Evolutionary conservation across 1,284 basidiomycete species (phyloP), one percentile per base, ranked within the genome.

Genomic region (Ceratobasidium sp.): DNA sequence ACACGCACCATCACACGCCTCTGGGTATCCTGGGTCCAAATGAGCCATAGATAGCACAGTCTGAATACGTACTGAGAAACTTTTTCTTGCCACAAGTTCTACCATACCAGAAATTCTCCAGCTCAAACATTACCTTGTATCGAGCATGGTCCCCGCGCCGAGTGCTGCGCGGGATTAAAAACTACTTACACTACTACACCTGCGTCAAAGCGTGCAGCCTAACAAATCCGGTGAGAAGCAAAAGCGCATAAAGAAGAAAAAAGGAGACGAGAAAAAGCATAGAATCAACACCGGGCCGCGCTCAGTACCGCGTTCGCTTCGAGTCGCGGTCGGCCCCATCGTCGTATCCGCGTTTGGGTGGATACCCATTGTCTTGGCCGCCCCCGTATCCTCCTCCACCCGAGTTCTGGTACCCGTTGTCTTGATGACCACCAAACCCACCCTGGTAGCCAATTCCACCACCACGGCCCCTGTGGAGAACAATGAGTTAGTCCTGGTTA

Each of bases 331-430:
- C 76, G 23, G 75, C 71, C 35, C 65, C 77, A 23, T 68, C 67
- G 33, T 79, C 79, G 64, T 76, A 76, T 11, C 78, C 79, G 35
- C 77, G 77, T 69, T 78, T 79, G 66, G 77, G 42, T 31, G 51
- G 71, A 58, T 74, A 66, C 76, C 54, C 76, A 33, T 42, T 63
- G 47, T 53, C 47, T 33, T 75, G 58, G 15, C 77, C 60, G 13
- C 76, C 76, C 47, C 76, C 76, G 49, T 56, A 74, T 56, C 69
- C 76, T 28, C 69, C 76, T 6, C n/a, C n/a, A n/a, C 69, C 64
- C 33, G 68, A 8, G 31, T 54, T 73, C 51, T 31, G 68, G 65
- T 39, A 74, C 28, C 69, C 69, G 69, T 35, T 61, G 39, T 69
- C 67, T 35, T 69, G 67, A 51, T 69, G 67, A 7, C 64, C 64